phyloP scores from a whole-genome alignment of 768 basidiomycete species.

The Phanerochaete sordida region DNA sequence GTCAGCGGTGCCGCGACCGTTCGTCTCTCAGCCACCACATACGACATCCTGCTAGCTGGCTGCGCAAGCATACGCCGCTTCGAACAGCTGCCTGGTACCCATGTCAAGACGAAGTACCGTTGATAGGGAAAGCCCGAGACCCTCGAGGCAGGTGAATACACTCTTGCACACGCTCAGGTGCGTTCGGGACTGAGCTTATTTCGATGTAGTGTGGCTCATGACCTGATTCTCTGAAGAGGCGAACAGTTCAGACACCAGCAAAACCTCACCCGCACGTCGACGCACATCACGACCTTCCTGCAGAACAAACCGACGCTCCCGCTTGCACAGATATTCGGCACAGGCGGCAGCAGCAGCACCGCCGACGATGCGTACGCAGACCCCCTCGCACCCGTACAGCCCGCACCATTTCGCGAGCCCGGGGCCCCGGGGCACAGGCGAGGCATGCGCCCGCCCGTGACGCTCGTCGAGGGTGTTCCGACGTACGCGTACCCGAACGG shows the following conservation, averaged over 20 bases:
- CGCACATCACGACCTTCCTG: constrained; percentile 3
- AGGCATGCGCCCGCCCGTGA: constrained; percentile 13
- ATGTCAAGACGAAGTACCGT: not conserved
- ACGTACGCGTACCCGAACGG: constrained; percentile 21
- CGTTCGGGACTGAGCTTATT: constrained; percentile 2
- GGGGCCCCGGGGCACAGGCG: constrained; percentile 2
- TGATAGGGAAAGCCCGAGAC: not conserved
- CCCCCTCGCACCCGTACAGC: not conserved
- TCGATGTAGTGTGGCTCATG: not conserved
- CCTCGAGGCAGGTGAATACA: constrained; percentile 37
- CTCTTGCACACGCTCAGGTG: constrained; percentile 53
- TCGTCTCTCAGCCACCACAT: too few species aligned
- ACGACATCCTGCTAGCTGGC: too few species aligned
- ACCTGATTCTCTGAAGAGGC: constrained; percentile 39
- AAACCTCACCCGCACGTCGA: constrained; percentile 39
- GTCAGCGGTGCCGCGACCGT: too few species aligned
- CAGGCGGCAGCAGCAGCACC: not conserved
- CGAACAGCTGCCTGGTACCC: not conserved
- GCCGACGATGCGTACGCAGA: not conserved
- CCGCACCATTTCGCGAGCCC: constrained; percentile 13
- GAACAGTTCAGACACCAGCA: constrained; percentile 68
- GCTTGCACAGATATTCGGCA: constrained; percentile 33
- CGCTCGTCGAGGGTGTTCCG: constrained; percentile 10
- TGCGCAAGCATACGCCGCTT: too few species aligned
- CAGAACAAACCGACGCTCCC: constrained; percentile 47